phyloP scores from a whole-genome alignment of 179 eudicot genomes.

The Kewa caespitosa region DNA sequence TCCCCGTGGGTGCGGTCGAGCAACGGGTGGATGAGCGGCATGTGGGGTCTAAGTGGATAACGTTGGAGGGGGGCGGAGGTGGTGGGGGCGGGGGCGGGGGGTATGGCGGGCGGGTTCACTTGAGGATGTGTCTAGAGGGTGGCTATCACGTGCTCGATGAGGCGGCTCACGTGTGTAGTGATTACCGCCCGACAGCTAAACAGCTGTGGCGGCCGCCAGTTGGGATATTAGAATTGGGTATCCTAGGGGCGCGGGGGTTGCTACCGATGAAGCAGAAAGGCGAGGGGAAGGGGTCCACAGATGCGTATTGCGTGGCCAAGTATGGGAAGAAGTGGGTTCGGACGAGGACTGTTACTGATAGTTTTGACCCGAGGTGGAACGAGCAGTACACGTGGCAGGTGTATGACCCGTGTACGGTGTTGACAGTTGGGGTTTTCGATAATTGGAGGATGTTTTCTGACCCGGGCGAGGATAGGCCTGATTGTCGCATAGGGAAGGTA shows the following conservation, averaged over 20 bases:
- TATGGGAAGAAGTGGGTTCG: conserved; percentile 98
- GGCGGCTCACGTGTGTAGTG: conserved; percentile 95
- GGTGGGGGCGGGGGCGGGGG: conserved; percentile 35
- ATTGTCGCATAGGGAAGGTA: conserved; percentile 67
- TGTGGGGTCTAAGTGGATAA: conserved; percentile 65
- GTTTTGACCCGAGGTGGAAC: conserved; percentile 91
- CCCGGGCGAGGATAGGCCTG: conserved; percentile 58
- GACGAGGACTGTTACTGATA: conserved; percentile 69
- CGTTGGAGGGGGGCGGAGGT: conserved; percentile 38
- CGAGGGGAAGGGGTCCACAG: conserved; percentile 81
- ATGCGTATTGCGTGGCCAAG: conserved; percentile 91
- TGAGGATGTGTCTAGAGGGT: conserved; percentile 77
- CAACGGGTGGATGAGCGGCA: conserved; percentile 83
- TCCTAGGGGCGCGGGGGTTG: conserved; percentile 78
- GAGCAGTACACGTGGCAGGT: conserved; percentile 99
- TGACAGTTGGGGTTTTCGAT: conserved; percentile 85
- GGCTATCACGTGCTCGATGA: conserved; percentile 97
- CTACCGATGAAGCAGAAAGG: conserved; percentile 81
- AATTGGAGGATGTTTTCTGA: conserved; percentile 82
- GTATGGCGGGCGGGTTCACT: conserved; percentile 65
- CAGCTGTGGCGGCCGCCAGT: conserved; percentile 86
- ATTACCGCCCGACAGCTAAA: conserved; percentile 87
- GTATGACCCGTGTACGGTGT: conserved; percentile 84
- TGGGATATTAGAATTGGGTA: conserved; percentile 81
- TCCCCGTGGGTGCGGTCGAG: conserved; percentile 72